Evolutionary conservation across 192 early-diverging fungal genomes (phyloP).

Genomic region (Coemansia sp.): DNA sequence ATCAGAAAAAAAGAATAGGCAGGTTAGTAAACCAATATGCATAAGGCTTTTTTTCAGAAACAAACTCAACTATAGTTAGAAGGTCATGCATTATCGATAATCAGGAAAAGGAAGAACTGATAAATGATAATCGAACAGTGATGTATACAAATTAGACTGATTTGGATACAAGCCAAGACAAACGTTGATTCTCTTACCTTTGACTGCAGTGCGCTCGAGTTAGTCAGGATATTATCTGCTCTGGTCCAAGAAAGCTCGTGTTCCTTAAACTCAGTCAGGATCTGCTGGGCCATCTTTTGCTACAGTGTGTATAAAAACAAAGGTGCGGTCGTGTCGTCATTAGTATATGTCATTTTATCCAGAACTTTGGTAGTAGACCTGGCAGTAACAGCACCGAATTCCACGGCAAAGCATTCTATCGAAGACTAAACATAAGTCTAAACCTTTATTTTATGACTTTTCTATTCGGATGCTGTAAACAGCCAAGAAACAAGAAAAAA

Average conservation of each 20-base stretch:
- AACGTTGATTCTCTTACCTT: conserved; percentile 64
- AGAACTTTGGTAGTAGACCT: background rate
- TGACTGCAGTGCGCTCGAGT: conserved; percentile 71
- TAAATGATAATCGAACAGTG: background rate
- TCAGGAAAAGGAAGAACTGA: no score
- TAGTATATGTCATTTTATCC: background rate
- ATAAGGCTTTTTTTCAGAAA: no score
- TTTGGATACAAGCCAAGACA: background rate
- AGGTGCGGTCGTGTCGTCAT: no score
- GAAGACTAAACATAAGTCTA: no score
- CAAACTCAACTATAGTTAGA: no score
- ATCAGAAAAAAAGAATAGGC: no score
- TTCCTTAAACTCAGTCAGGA: conserved; percentile 92
- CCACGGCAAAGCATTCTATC: background rate
- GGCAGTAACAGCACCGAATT: background rate
- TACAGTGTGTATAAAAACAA: conserved; percentile 27
- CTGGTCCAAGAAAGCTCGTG: conserved; percentile 94
- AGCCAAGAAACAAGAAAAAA: background rate
- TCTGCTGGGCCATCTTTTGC: conserved; percentile 84
- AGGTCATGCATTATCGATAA: no score
- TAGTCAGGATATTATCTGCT: conserved; percentile 89
- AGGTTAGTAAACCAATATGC: no score
- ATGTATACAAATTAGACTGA: background rate
- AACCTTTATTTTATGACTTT: no score
- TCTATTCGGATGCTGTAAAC: no score